phyloP scores from a whole-genome alignment of 2,329 filamentous ascomycete genomes.

The Beauveria sp. region DNA sequence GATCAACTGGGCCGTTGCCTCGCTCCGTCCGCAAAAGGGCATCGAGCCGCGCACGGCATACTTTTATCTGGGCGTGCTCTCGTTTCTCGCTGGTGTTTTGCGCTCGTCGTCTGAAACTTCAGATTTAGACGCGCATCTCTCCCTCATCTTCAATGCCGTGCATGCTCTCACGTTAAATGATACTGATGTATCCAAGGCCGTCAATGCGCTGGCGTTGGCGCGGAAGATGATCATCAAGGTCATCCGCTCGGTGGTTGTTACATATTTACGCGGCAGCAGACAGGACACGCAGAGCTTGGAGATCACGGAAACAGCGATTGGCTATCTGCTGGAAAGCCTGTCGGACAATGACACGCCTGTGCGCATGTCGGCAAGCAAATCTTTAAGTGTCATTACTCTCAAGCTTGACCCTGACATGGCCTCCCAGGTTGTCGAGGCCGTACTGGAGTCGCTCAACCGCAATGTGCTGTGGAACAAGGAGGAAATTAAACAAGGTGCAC shows the following conservation, averaged over 20 bases:
- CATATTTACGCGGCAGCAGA: conserved; percentile 49
- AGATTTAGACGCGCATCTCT: conserved; percentile 62
- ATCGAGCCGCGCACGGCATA: conserved; percentile 50
- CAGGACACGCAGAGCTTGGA: conserved; percentile 37
- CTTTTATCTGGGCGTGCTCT: conserved; percentile 68
- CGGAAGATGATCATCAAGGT: conserved; percentile 80
- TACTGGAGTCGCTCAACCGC: conserved; percentile 60
- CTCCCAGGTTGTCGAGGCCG: conserved; percentile 76
- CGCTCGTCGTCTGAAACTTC: conserved; percentile 62
- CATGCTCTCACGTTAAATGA: conserved; percentile 48
- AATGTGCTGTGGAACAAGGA: conserved; percentile 48
- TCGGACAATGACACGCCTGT: conserved; percentile 88
- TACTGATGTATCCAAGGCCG: conserved; percentile 39
- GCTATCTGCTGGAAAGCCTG: conserved; percentile 68
- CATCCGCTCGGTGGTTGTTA: conserved; percentile 63
- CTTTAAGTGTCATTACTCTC: conserved; percentile 76
- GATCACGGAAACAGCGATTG: conserved; percentile 72
- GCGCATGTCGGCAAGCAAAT: conserved; percentile 83
- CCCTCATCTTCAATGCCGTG: conserved; percentile 57
- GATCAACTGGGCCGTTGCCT: conserved; percentile 61
- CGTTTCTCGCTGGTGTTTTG: conserved; percentile 70
- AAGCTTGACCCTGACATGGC: conserved; percentile 76
- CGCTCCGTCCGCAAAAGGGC: conserved; percentile 40
- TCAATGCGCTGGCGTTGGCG: conserved; percentile 68
- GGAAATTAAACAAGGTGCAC: conserved; percentile 23